Evolutionary conservation across 768 basidiomycete species (phyloP), one percentile per base, ranked within the genome.

Genomic region (Suillus variegatus): DNA sequence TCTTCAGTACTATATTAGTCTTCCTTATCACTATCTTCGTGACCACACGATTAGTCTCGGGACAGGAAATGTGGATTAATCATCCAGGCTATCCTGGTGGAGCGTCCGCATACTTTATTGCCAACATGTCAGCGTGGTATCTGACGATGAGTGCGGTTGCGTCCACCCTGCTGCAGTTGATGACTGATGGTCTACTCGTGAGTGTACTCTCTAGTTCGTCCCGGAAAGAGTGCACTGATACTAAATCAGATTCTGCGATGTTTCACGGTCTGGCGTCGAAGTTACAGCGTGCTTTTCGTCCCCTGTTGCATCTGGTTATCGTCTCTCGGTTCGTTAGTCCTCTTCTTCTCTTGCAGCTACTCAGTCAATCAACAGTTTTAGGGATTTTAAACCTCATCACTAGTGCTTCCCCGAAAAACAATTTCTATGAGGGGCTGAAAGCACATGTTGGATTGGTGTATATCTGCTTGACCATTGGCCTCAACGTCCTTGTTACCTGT

Each of bases 111-210:
- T 82, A 81, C 64, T 72, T 78, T 54, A 67, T 60, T 14, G 49
- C 67, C 32, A 64, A 78, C 58, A 54, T 66, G 14, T 69, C 73
- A 1, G 67, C 68, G 0, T 77, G 78, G 72, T 76, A 76, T 51
- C 67, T 70, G 68, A 77, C 75, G 3, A 57, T 77, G 32, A 76
- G 78, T 7, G 70, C 74, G 25, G 67, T 70, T 7, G 74, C 75
- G 10, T 67, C 75, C 16, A 66, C 72, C 25, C n/a, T 74, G 18
- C 63, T 78, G 22, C 78, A 80, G 14, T 70, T 80, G 14, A 66
- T 81, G 68, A 75, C 75, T 10, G 79, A 81, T 51, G 81, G 68
- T 1, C 62, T 82, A 52, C 72, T 83, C 67, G 82, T 83, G 61
- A 55, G 78, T 65, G 36, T 43, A 43, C 35, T 35, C 28, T 18